phyloP scores from a whole-genome alignment of 2,329 filamentous ascomycete species.

The Hymenoscyphus occultus region DNA sequence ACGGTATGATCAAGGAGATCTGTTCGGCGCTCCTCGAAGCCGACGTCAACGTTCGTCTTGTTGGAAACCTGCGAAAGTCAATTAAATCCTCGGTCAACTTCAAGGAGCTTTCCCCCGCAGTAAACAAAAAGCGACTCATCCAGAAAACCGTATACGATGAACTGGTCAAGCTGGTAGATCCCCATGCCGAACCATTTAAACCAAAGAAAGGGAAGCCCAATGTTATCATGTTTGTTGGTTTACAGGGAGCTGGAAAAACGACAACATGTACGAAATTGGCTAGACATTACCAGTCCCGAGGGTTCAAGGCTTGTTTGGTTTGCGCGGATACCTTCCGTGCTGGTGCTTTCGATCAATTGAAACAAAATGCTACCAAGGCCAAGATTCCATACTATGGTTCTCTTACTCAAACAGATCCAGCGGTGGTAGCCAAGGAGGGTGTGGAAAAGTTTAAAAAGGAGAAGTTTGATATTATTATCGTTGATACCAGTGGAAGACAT shows the following conservation, averaged over 20 bases:
- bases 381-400: slow-evolving; percentile 99
- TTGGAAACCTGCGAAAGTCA: slow-evolving; percentile 85
- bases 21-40: slow-evolving; percentile 92
- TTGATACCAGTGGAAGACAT: slow-evolving; percentile 94
- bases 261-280: slow-evolving; percentile 98
- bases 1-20: slow-evolving; percentile 98
- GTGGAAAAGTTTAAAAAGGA: slow-evolving; percentile 99
- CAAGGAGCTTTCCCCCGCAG: slow-evolving; percentile 82
- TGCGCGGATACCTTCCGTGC: slow-evolving; percentile 98
- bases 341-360: slow-evolving; percentile 96
- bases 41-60: slow-evolving; percentile 94
- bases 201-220: slow-evolving; percentile 95
- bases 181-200: slow-evolving; percentile 91
- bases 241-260: slow-evolving; percentile 97
- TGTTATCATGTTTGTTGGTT: slow-evolving; percentile 98
- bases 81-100: slow-evolving; percentile 92
- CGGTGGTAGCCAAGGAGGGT: slow-evolving; percentile 88
- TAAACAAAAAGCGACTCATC: slow-evolving; percentile 98
- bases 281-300: slow-evolving; percentile 87
- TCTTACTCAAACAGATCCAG: slow-evolving; percentile 92
- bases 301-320: slow-evolving; percentile 89
- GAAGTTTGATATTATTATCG: slow-evolving; percentile 95
- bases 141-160: slow-evolving; percentile 98
- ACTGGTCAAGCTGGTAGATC: slow-evolving; percentile 91
- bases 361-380: slow-evolving; percentile 97